Base-by-base conservation (phyloP, 805 yeast species). In the Monosporozyma servazzii region DNA sequence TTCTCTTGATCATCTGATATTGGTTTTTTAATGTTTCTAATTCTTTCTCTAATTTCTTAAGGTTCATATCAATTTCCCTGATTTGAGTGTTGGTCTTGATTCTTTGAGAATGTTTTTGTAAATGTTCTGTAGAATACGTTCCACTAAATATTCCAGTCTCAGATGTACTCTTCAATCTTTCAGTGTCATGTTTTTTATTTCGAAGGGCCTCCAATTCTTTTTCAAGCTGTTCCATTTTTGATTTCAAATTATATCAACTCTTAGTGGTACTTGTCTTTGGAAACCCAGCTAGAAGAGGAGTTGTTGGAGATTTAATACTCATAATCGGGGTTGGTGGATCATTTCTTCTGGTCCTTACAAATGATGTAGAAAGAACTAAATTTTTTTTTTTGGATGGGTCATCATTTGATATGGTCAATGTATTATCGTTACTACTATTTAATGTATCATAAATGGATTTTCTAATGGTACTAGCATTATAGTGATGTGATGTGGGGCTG, bases 71-170 rank as follows among this genome's bases (percentile, higher is more conserved):
- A 17, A 58, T 51, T 50, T 67, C 70, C 48, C 68, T 58, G 11
- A 67, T 57, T 44, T 64, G 65, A 9, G 66, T 61, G 48, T 65
- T 67, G 3, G 69, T 59, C 48, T 61, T 63, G 4, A 68, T 62
- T 33, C 66, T 61, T 57, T 62, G 54, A 1, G 71, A 64, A 54
- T 68, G 70, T 41, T 63, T 61, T 31, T 66, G 67, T 30, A 67
- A 49, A 57, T 67, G 71, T n/a, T 64, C 67, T 2, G 69, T 64
- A 2, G 70, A 66, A 42, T 68, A 68, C 3, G 62, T 58, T 20
- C 69, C 71, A 20, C 63, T 58, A 51, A 60, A 65, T 3, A 67
- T 66, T 48, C 64, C 68, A 7, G 64, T 56, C 1, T 58, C 58
- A 7, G 66, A 56, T 6, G 69, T 56, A 46, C 63, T 58, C 42